Percentiles rank a stretch among this genome's conserved stretches.
Conservation (phyloP, 2,329 filamentous ascomycete genomes). For the Macrophomina pseudophaseolina region DNA sequence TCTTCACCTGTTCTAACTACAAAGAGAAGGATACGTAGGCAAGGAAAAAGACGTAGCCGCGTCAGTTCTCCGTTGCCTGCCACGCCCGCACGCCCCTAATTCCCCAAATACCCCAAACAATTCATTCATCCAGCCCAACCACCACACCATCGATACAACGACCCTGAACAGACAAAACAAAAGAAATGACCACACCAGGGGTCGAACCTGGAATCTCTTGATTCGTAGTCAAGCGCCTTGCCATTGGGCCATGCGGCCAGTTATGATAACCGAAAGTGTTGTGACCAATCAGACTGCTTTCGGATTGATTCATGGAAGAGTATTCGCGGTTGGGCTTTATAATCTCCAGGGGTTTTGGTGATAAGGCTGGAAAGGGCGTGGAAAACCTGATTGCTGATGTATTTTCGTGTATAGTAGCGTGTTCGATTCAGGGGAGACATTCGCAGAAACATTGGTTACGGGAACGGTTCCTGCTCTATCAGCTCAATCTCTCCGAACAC, state of each 20-base stretch:
- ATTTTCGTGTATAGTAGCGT: too few relatives aligned
- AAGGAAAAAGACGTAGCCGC: too few relatives aligned
- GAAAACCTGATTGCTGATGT: too few relatives aligned
- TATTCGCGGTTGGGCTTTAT: neutral
- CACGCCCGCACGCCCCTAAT: too few relatives aligned
- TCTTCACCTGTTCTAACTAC: too few relatives aligned
- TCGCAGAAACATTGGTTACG: too few relatives aligned
- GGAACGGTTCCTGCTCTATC: too few relatives aligned
- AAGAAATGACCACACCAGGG: slow-evolving; percentile 26
- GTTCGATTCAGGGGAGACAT: too few relatives aligned
- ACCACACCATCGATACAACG: neutral
- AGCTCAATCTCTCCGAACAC: too few relatives aligned
- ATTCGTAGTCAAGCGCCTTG: slow-evolving; percentile 64
- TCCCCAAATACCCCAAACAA: neutral
- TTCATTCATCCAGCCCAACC: neutral
- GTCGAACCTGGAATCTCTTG: slow-evolving; percentile 46
- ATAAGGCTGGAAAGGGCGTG: neutral
- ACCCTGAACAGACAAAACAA: neutral
- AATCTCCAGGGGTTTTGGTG: neutral
- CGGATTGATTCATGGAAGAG: neutral
- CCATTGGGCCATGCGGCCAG: slow-evolving; percentile 56
- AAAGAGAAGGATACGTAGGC: too few relatives aligned
- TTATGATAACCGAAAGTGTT: neutral
- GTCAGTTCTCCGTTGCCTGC: too few relatives aligned
- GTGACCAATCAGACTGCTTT: neutral